Conservation (phyloP, 345 rosid genomes). For the Atalantia buxifolia region DNA sequence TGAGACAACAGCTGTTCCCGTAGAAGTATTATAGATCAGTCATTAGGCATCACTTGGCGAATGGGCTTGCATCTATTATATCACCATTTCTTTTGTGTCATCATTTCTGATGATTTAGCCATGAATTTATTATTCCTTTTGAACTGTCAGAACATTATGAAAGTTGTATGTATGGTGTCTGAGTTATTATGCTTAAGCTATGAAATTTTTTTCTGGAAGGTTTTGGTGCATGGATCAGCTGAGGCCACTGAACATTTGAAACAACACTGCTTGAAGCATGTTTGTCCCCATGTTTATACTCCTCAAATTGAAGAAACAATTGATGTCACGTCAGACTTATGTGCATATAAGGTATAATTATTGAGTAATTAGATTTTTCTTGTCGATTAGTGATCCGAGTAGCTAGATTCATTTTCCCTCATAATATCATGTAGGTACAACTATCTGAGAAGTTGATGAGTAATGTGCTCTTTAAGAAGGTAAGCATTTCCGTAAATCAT, state of each 20-base stretch:
- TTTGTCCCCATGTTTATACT: conserved; percentile 87
- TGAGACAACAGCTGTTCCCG: not conserved
- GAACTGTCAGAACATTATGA: not conserved
- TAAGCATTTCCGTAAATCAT: conserved; percentile 15
- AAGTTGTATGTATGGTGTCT: not conserved
- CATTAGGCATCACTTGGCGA: not conserved
- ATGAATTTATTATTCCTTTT: not conserved
- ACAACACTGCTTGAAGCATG: conserved; percentile 82
- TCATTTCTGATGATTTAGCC: not conserved
- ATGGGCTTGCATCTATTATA: not conserved
- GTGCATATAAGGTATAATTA: conserved; percentile 82
- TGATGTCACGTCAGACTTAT: conserved; percentile 91
- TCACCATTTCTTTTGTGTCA: not conserved
- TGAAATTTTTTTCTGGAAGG: conserved; percentile 38
- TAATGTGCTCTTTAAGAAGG: conserved; percentile 93
- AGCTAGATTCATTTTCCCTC: conserved; percentile 14
- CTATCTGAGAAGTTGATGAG: conserved; percentile 97
- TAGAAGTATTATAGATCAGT: not conserved
- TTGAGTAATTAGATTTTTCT: not conserved
- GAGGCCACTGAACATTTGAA: conserved; percentile 97
- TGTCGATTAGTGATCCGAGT: not conserved
- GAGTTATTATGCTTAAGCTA: conserved; percentile 1
- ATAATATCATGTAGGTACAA: conserved; percentile 62
- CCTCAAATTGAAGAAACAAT: conserved; percentile 88
- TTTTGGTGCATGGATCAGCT: conserved; percentile 95